Evolutionary conservation across 2,329 filamentous ascomycete species (phyloP).

Genomic region (Talaromyces sp.): DNA sequence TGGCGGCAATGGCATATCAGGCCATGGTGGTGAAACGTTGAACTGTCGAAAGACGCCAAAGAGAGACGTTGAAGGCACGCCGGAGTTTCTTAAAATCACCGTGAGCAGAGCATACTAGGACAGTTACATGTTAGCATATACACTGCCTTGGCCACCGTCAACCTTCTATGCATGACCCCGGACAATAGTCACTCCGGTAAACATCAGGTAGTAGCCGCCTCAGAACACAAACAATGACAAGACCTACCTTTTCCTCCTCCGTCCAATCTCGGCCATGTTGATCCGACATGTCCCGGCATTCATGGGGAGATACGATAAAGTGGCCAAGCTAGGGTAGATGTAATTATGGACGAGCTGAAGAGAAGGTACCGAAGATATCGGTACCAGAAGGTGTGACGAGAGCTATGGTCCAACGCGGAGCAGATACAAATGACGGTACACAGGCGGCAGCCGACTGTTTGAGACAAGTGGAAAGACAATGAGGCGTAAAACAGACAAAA

Average conservation of each 20-base stretch:
- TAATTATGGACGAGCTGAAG: background rate
- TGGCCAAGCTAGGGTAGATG: background rate
- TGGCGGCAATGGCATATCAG: constrained; percentile 42
- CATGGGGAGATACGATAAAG: constrained; percentile 29
- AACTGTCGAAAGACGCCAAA: constrained; percentile 39
- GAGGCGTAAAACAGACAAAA: constrained; percentile 27
- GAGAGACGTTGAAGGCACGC: constrained; percentile 36
- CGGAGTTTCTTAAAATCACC: constrained; percentile 41
- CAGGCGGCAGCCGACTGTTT: constrained; percentile 19
- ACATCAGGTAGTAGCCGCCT: background rate
- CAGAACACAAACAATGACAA: background rate
- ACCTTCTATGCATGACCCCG: background rate
- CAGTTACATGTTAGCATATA: constrained; percentile 9
- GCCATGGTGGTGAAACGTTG: constrained; percentile 37
- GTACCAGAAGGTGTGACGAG: background rate
- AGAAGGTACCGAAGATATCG: background rate
- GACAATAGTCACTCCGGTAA: background rate
- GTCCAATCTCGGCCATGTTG: constrained; percentile 42
- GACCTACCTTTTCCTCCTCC: constrained; percentile 45
- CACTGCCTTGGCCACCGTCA: background rate
- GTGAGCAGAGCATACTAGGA: constrained; percentile 40
- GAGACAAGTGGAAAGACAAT: constrained; percentile 17
- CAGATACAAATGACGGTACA: constrained; percentile 15
- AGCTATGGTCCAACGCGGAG: constrained; percentile 10
- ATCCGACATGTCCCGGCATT: constrained; percentile 43